Evolutionary conservation across 169 alveolate species (phyloP), one percentile per base, ranked within the genome.

Genomic region (Babesia bovis): DNA sequence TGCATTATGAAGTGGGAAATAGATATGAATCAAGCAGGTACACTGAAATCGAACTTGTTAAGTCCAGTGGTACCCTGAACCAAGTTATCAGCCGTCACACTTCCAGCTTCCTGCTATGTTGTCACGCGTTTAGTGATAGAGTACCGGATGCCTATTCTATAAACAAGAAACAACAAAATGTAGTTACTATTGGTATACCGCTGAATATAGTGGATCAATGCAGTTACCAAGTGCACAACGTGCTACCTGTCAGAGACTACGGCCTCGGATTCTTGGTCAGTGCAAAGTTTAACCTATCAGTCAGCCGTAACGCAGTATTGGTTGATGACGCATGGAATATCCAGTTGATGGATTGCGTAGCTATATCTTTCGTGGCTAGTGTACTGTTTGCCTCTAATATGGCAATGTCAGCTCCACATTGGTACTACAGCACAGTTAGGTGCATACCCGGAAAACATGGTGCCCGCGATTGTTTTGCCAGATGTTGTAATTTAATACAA

Each of bases 261-360:
- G 83, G 83, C 5, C 40, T 72, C 33, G 28, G n/a, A 4, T 72
- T 72, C 25, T 0, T 61, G 63, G 56, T 72, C 13, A 63, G 66
- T 33, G 60, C 68, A 9, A 33, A 59, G 13, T 72, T 72, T 33
- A 51, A 10, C 83, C 9, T 72, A 25, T 59, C 83, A 0, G 17
- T 66, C 9, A 61, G 58, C 47, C 44, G 83, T 53, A 42, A 40
- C 38, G 6, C 45, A 0, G 30, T 72, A 40, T n/a, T 72, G 19
- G 41, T 21, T 35, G 53, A 40, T 13, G 66, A 72, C 55, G 51
- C 58, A 4, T 13, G 81, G 71, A 69, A 69, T 21, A 28, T 0
- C 7, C 10, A 55, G 4, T 28, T 69, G 63, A 30, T 56, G 45
- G 15, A 17, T n/a, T 1, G 12, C 0, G 47, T 42, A n/a, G 59